These are phyloP conservation scores for Cyclostephanos tholiformis DNA, from an alignment of 108 stramenopile species.

Conservation along the genomic window DNA sequence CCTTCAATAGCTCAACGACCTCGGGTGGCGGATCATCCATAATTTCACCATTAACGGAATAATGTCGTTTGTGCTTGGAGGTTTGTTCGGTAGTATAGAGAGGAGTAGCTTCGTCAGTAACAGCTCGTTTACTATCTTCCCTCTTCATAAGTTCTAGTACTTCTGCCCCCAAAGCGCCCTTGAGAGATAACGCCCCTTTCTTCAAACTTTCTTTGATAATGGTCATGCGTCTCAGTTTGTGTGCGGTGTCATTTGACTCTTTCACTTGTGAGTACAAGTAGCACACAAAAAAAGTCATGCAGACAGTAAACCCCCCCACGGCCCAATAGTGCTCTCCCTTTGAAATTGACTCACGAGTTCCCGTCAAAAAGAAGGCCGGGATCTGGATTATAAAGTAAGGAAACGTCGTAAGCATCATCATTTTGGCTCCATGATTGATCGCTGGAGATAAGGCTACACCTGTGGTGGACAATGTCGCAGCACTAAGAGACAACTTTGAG, in stretches of 20 bases:
- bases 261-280: conserved; percentile 80
- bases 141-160: conserved; percentile 42
- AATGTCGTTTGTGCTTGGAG: conserved; percentile 7
- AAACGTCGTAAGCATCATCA: conserved; percentile 85
- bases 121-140: background rate
- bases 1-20: conserved; percentile 56
- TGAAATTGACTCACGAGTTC: conserved; percentile 64
- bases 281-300: conserved; percentile 64
- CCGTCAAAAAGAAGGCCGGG: conserved; percentile 74
- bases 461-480: conserved; percentile 32
- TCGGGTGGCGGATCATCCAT: conserved; percentile 48
- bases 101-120: conserved; percentile 9
- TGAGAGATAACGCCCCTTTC: conserved; percentile 63
- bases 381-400: conserved; percentile 91
- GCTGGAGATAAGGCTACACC: conserved; percentile 70
- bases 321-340: conserved; percentile 83
- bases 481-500: conserved; percentile 51
- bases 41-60: conserved; percentile 10
- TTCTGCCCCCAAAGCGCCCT: conserved; percentile 62
- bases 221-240: conserved; percentile 69
- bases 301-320: conserved; percentile 62
- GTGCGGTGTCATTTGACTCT: conserved; percentile 59
- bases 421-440: conserved; percentile 64
- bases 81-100: background rate
- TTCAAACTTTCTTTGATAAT: conserved; percentile 71